Percentiles rank a stretch among this genome's conserved stretches.
These are phyloP conservation scores for Podaxis sp. DNA, from an alignment of 768 basidiomycete genomes.

Conservation along the genomic window DNA sequence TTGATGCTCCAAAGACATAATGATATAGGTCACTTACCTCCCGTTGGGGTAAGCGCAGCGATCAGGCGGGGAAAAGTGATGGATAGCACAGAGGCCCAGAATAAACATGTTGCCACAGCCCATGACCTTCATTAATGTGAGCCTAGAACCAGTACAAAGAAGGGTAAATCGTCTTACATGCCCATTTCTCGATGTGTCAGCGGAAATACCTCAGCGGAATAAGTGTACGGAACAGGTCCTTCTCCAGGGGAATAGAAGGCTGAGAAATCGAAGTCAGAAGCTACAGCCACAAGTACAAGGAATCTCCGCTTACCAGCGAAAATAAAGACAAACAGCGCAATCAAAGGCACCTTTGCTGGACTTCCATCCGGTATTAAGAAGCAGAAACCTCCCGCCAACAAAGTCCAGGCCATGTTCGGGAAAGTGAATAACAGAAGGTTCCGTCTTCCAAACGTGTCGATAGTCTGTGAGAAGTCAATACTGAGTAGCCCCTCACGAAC, in stretches of 20 bases:
- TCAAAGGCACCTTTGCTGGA: conserved; percentile 38
- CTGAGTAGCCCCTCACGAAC: not conserved
- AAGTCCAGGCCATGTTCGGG: conserved; percentile 74
- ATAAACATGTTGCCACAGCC: conserved; percentile 49
- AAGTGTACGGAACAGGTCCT: conserved; percentile 88
- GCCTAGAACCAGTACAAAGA: conserved; percentile 28
- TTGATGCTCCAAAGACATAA: conserved; percentile 13
- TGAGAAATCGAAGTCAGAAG: conserved; percentile 7
- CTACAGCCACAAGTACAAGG: not conserved
- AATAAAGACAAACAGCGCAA: conserved; percentile 40
- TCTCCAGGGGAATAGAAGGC: conserved; percentile 80
- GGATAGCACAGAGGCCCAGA: conserved; percentile 49
- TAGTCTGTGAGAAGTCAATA: conserved; percentile 35
- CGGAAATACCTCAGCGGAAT: conserved; percentile 90
- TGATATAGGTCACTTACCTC: conserved; percentile 24
- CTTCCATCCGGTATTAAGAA: conserved; percentile 46
- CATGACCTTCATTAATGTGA: conserved; percentile 38
- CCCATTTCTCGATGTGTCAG: conserved; percentile 71
- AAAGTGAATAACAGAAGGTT: conserved; percentile 73
- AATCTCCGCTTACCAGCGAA: conserved; percentile 32
- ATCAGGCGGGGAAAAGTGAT: conserved; percentile 47
- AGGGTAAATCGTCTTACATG: conserved; percentile 33
- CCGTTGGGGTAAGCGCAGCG: conserved; percentile 32
- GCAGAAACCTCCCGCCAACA: conserved; percentile 70
- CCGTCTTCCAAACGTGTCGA: conserved; percentile 74